These are phyloP conservation scores for Pouteria campechiana DNA, from an alignment of 179 eudicot genomes.

Conservation along the genomic window DNA sequence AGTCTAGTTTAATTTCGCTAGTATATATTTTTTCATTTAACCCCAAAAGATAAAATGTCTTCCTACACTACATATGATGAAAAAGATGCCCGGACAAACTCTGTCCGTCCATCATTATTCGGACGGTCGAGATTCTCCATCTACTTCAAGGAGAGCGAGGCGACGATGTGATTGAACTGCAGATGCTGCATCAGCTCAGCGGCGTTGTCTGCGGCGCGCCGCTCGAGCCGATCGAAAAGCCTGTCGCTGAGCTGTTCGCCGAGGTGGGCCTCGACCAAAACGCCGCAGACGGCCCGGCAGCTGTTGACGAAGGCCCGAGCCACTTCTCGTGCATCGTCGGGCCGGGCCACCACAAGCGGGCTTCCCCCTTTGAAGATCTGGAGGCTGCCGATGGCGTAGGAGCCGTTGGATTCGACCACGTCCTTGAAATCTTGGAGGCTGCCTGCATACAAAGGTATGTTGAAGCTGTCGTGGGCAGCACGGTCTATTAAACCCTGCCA, in stretches of 20 bases:
- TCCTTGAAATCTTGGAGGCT: slow-evolving; percentile 80
- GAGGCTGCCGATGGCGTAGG: slow-evolving; percentile 54
- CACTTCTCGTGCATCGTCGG: slow-evolving; percentile 58
- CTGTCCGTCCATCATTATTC: too few relatives aligned
- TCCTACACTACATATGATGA: too few relatives aligned
- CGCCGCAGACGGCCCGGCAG: slow-evolving; percentile 76
- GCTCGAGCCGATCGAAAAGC: slow-evolving; percentile 50
- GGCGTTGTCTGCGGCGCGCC: slow-evolving; percentile 56
- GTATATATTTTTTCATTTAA: too few relatives aligned
- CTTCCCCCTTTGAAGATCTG: slow-evolving; percentile 84
- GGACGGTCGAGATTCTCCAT: too few relatives aligned
- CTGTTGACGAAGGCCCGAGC: slow-evolving; percentile 75
- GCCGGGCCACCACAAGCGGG: slow-evolving; percentile 70
- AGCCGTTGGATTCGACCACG: slow-evolving; percentile 71
- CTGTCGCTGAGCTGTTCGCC: slow-evolving; percentile 63
- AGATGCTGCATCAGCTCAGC: slow-evolving; percentile 62
- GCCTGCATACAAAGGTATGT: slow-evolving; percentile 84
- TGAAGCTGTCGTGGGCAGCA: slow-evolving; percentile 74
- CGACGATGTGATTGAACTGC: slow-evolving; percentile 83
- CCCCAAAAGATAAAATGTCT: too few relatives aligned
- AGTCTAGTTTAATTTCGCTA: too few relatives aligned
- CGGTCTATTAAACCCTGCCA: slow-evolving; percentile 57
- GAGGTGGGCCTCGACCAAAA: slow-evolving; percentile 81
- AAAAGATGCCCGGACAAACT: too few relatives aligned
- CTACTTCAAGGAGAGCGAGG: slow-evolving; percentile 55